Percentiles rank a stretch among this genome's conserved stretches.
These are phyloP conservation scores for Urochloa ruziziensis DNA, from an alignment of 176 grass and related monocot genomes.

Conservation along the genomic window DNA sequence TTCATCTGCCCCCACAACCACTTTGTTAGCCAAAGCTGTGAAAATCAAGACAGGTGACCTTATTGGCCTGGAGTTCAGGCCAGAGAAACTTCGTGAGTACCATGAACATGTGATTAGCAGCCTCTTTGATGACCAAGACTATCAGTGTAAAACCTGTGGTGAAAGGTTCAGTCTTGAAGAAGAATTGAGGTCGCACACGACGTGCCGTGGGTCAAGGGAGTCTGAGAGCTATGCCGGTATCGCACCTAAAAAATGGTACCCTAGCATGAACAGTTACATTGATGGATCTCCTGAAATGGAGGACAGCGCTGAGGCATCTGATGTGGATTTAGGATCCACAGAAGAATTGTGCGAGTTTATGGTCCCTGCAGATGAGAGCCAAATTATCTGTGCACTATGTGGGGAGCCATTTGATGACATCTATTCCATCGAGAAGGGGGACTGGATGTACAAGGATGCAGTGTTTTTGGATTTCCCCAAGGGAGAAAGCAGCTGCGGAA, in stretches of 20 bases:
- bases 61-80: conserved; percentile 76
- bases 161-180: conserved; percentile 66
- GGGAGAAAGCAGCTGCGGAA: conserved; percentile 23
- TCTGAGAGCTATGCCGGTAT: conserved; percentile 30
- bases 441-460: conserved; percentile 93
- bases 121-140: conserved; percentile 63
- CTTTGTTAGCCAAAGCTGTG: conserved; percentile 22
- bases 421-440: conserved; percentile 58
- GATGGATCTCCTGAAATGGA: conserved; percentile 39
- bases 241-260: conserved; percentile 77
- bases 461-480: conserved; percentile 49
- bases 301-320: conserved; percentile 22
- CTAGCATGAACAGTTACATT: conserved; percentile 46
- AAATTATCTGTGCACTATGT: conserved; percentile 82
- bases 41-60: conserved; percentile 38
- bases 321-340: conserved; percentile 38
- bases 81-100: conserved; percentile 67
- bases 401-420: conserved; percentile 86
- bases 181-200: conserved; percentile 52
- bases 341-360: conserved; percentile 64
- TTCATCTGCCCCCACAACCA: conserved; percentile 3
- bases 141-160: conserved; percentile 81
- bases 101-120: conserved; percentile 63
- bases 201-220: conserved; percentile 41
- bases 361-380: conserved; percentile 89